Evolutionary conservation across 306 rosid genomes (phyloP).

Genomic region (Malus fusca): DNA sequence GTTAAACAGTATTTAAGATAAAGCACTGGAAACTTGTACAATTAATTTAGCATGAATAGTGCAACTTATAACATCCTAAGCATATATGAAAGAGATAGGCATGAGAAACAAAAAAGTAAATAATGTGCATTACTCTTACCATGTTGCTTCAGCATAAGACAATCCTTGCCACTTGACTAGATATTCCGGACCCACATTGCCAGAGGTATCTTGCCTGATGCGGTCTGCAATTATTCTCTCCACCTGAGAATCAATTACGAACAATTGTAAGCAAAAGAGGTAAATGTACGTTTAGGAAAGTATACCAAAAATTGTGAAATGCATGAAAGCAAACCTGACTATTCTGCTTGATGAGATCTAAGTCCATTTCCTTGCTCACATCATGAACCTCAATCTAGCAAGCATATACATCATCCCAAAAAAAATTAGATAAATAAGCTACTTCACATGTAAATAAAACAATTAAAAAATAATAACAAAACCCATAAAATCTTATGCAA

Average conservation of each 20-base stretch:
- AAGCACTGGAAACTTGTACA: background rate
- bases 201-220: conserved; percentile 67
- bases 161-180: conserved; percentile 99
- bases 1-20: background rate
- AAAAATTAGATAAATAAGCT: background rate
- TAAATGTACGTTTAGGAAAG: background rate
- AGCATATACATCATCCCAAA: conserved; percentile 15
- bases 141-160: conserved; percentile 97
- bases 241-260: conserved; percentile 42
- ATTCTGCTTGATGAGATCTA: conserved; percentile 94
- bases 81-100: background rate
- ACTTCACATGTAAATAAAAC: background rate
- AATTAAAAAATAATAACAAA: background rate
- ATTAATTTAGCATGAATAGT: background rate
- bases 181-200: conserved; percentile 74
- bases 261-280: background rate
- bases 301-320: conserved; percentile 7
- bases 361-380: conserved; percentile 99
- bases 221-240: conserved; percentile 92
- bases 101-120: background rate
- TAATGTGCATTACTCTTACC: conserved; percentile 35
- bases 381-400: conserved; percentile 89
- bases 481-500: background rate
- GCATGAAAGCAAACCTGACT: conserved; percentile 70
- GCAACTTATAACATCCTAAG: background rate